phyloP scores from a whole-genome alignment of 2,329 filamentous ascomycete genomes.

The Cadophora luteo-olivacea region DNA sequence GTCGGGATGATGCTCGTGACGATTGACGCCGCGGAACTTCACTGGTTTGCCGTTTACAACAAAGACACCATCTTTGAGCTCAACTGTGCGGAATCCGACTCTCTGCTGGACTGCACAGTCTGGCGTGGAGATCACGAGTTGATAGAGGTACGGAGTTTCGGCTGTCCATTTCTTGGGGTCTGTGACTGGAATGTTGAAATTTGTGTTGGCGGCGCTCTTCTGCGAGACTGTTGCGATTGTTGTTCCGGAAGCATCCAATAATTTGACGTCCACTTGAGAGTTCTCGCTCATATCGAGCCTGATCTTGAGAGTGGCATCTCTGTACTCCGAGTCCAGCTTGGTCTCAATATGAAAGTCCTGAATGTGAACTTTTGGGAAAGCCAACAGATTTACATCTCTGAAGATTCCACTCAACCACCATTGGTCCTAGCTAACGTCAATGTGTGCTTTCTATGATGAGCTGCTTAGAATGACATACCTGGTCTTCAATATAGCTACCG shows the following conservation, averaged over 20 bases:
- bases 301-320: constrained; percentile 56
- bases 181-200: constrained; percentile 47
- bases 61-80: constrained; percentile 57
- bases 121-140: constrained; percentile 50
- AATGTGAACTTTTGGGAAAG: constrained; percentile 54
- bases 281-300: constrained; percentile 52
- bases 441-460: not conserved
- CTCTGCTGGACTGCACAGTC: constrained; percentile 47
- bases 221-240: constrained; percentile 39
- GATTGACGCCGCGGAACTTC: constrained; percentile 60
- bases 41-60: constrained; percentile 60
- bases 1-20: constrained; percentile 72
- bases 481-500: constrained; percentile 63
- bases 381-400: constrained; percentile 58
- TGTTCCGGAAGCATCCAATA: constrained; percentile 54
- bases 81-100: constrained; percentile 60
- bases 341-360: constrained; percentile 61
- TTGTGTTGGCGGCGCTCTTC: constrained; percentile 24
- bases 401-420: constrained; percentile 61
- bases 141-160: constrained; percentile 68
- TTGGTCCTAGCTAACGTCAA: constrained; percentile 49
- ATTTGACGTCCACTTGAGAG: constrained; percentile 47
- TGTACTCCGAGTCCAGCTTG: constrained; percentile 57
- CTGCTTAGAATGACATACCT: constrained; percentile 34
- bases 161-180: constrained; percentile 72